Evolutionary conservation across 257 asterid species (phyloP), one percentile per base, ranked within the genome.

Genomic region (Nicotiana noctiflora): DNA sequence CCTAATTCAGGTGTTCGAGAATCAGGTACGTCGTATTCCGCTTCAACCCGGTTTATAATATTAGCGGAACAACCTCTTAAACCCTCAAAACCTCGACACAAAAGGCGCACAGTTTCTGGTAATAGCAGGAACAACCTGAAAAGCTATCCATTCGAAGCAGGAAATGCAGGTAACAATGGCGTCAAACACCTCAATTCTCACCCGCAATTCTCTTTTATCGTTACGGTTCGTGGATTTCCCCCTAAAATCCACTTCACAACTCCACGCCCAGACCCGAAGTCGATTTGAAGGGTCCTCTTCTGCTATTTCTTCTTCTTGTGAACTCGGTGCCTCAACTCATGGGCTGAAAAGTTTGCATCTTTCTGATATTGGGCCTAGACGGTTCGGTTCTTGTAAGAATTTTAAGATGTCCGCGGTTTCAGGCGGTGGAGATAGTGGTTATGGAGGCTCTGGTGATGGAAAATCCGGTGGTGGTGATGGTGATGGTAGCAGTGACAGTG

Each of bases 391-490:
- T 64, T 82, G 61, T 6, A 64, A 85, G 60, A 78, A 81, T 25
- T 85, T 91, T 75, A 87, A 91, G 83, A 85, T 83, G 78, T 89
- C 88, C 3, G 84, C 91, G 12, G 82, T 81, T 79, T 79, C 90
- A 64, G 86, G 90, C 51, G 91, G 90, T 27, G 94, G 95, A 14
- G 91, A 82, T 63, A 84, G 85, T 32, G 86, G 91, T 19, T 25
- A 40, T 75, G 90, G 97, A 23, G 91, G 89, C 44, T 87, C 92
- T 31, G 95, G 90, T 46, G 89, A 79, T 57, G 93, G 93, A 21
- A 82, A 82, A 29, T 81, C 86, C 4, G 84, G 91, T 14, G 92
- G 89, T 8, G 92, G 89, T 4, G 89, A 83, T 14, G 87, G 89
- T 31, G 77, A n/a, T 14, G 87, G 89, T 31, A 75, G 84, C 13